Base-by-base conservation (phyloP, 768 basidiomycete species). In the Rhizopogon rudus region DNA sequence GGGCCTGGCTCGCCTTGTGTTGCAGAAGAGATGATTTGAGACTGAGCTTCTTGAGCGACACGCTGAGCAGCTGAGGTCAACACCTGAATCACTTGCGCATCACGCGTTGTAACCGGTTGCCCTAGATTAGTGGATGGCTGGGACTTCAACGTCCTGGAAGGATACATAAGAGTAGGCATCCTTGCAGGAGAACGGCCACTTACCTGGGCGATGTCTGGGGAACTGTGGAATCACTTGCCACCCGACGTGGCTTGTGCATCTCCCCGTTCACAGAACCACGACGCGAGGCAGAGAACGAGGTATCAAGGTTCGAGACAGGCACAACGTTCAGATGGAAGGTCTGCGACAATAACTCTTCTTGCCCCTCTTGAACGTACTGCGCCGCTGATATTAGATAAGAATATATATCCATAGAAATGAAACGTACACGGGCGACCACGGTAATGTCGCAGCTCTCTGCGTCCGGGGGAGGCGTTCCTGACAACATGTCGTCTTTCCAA, bases 401-500 rank as follows among this genome's bases (percentile, higher is more conserved):
- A 22, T 37, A 20, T 20, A 49, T 6, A 13, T 49, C 33, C 35
- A 53, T 10, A 56, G 40, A 46, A 28, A 48, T 28, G 59, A 55
- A 28, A 72, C 81, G 55, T 65, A 93, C 91, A 73, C 83, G 82
- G 13, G 91, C 93, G 51, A 86, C 78, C 25, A 84, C 85, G 14
- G 83, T 86, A 57, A 96, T 81, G 50, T 87, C 83, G 63, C 86
- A 85, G 50, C 81, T 85, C 63, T 86, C 83, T 35, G 91, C 86
- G 57, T 90, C 87, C 37, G 83, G 75, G 40, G 86, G 81, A 16
- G 93, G 93, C 40, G 84, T 81, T 22, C 96, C 96, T 35, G 83
- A 83, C 17, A 98, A 76, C 50, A 85, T 82, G 57, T 92, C 90
- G 49, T 84, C 83, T 61, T 88, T 86, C 94, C 95, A 98, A 13